A percentile compares a stretch with the other conserved stretches of the same genome.
These are phyloP conservation scores for Prunus campanulata DNA, from an alignment of 306 rosid species.

Conservation along the genomic window DNA sequence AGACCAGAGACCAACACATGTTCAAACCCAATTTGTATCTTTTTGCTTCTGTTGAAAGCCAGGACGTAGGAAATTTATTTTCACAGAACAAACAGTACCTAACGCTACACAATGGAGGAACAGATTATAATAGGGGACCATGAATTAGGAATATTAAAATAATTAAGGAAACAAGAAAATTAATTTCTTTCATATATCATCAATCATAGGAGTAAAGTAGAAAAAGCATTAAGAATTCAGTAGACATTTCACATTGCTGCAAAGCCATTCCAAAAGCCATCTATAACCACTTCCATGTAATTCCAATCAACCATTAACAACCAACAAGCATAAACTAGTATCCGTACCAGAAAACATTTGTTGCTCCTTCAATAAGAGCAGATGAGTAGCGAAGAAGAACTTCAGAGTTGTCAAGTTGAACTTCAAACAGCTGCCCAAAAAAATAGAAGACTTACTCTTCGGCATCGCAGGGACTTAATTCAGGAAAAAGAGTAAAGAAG, in stretches of 20 bases:
- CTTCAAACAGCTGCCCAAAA: slow-evolving; percentile 81
- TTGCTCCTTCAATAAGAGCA: slow-evolving; percentile 97
- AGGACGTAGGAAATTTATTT: not conserved
- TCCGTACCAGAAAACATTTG: slow-evolving; percentile 93
- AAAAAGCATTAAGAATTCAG: not conserved
- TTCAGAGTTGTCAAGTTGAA: slow-evolving; percentile 71
- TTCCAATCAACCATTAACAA: slow-evolving; percentile 6
- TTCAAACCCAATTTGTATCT: too few relatives aligned
- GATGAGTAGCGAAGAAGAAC: slow-evolving; percentile 95
- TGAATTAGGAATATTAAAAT: not conserved
- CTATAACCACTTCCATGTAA: not conserved
- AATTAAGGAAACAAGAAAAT: not conserved
- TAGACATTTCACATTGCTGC: not conserved
- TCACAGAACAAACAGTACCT: not conserved
- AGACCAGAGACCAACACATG: too few relatives aligned
- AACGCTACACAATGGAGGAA: not conserved
- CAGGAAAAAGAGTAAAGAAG: slow-evolving; percentile 17
- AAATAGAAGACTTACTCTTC: slow-evolving; percentile 21
- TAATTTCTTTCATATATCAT: not conserved
- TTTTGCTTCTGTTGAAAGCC: not conserved
- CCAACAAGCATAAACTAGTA: not conserved
- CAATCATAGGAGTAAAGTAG: not conserved
- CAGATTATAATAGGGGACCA: not conserved
- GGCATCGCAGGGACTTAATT: slow-evolving; percentile 7
- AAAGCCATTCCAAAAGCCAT: not conserved